Evolutionary conservation across 2,329 filamentous ascomycete genomes (phyloP), one percentile per base, ranked within the genome.

Genomic region (Stemphylium lycopersici): DNA sequence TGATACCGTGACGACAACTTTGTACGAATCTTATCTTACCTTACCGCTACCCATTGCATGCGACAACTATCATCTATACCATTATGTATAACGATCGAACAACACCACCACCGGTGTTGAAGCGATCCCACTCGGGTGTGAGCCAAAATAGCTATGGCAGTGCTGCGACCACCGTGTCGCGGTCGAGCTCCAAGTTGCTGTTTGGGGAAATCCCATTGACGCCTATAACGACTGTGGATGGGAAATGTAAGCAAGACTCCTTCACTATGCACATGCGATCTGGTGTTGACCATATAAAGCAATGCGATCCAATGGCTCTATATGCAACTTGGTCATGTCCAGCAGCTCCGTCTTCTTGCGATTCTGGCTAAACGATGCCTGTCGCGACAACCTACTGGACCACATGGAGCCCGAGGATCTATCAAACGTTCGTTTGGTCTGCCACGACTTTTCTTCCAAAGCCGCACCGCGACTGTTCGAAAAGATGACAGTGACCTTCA

Each of bases 401-500:
- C 71, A 76, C 39, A 59, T 80, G 8, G 71, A 78, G 11, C 65
- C 72, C 37, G 67, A 72, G 36, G 78, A 81, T 55, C 68, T 81
- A 24, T 71, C 75, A 36, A 77, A 71, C 62, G 64, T 92, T 48
- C 86, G 90, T 56, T 81, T 88, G 49, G 82, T 87, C 65, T 89
- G 84, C 66, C 86, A 88, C 66, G 87, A 89, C 64, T 89, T 87
- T 76, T 87, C 86, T 72, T 85, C 87, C 62, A 80, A 89, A 62
- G 81, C 88, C 68, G 90, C 89, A 64, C 86, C 84, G 70, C 79
- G 81, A 51, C 82, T 91, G 66, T 93, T 93, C 78, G 78, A 84
- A 62, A 83, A 87, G 75, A 81, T 89, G 71, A 82, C 84, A 69
- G 75, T 91, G 69, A 90, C 85, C 65, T 92, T 93, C 77, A 84